Percentiles rank a stretch among this genome's conserved stretches.
Conservation (phyloP, 768 basidiomycete genomes). For the Asterophora lycoperdoides region DNA sequence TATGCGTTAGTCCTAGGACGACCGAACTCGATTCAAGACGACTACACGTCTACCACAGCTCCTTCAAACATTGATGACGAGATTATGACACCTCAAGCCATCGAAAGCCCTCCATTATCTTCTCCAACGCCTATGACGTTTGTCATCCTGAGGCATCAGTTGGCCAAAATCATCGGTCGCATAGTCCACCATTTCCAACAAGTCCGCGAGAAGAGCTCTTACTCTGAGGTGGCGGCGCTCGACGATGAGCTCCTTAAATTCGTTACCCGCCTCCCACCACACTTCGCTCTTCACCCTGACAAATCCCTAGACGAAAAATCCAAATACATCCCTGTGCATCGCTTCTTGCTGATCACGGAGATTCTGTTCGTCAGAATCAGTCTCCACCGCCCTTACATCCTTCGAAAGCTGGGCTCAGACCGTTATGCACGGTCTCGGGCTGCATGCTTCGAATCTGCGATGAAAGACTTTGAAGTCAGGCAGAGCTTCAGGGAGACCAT, state of each 20-base stretch:
- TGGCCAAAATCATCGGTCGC: conserved; percentile 81
- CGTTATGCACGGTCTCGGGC: conserved; percentile 76
- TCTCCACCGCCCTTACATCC: conserved; percentile 82
- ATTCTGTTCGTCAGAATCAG: conserved; percentile 82
- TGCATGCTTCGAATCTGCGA: conserved; percentile 89
- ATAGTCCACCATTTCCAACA: conserved; percentile 94
- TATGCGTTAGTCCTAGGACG: conserved; percentile 89
- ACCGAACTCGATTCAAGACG: conserved; percentile 85
- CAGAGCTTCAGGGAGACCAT: conserved; percentile 59
- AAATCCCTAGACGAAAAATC: conserved; percentile 65
- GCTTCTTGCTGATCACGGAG: conserved; percentile 87
- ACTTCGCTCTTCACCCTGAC: conserved; percentile 75
- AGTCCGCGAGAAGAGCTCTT: conserved; percentile 71
- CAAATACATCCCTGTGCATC: conserved; percentile 72
- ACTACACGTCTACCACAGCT: conserved; percentile 77
- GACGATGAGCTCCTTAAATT: conserved; percentile 84
- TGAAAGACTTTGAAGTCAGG: conserved; percentile 80
- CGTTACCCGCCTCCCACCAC: conserved; percentile 70
- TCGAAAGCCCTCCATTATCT: conserved; percentile 54
- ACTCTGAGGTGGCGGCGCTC: conserved; percentile 74
- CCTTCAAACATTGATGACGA: conserved; percentile 74
- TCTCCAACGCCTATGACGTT: conserved; percentile 84
- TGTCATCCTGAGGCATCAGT: conserved; percentile 77
- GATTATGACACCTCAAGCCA: conserved; percentile 37
- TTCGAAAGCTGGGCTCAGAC: conserved; percentile 74